Conservation (phyloP, 1,284 basidiomycete genomes). For the Rhodotorula sp. region DNA sequence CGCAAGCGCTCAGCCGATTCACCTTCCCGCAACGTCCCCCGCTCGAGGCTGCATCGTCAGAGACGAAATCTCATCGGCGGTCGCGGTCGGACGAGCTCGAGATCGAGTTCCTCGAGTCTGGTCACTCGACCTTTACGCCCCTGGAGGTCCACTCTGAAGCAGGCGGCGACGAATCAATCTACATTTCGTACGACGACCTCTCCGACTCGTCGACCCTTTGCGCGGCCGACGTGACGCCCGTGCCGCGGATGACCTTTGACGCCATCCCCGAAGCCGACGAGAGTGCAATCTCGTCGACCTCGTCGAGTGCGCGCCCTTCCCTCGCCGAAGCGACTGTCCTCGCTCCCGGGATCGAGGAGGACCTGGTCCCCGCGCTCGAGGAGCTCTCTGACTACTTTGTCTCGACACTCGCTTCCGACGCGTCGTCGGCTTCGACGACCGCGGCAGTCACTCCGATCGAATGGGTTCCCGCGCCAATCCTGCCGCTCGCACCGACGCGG, state of each 20-base stretch:
- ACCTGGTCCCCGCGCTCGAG: slow-evolving; percentile 30
- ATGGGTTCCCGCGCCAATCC: neutral
- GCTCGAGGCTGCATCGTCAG: neutral
- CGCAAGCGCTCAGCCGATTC: neutral
- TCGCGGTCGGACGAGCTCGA: slow-evolving; percentile 21
- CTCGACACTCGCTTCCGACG: neutral
- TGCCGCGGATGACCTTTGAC: neutral
- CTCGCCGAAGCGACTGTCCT: neutral
- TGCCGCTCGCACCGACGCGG: neutral
- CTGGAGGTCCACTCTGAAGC: slow-evolving; percentile 3
- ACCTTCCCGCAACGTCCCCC: neutral
- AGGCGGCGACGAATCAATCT: neutral
- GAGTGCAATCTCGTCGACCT: neutral
- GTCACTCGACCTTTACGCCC: slow-evolving; percentile 31
- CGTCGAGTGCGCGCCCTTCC: neutral
- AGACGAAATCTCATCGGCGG: slow-evolving; percentile 6
- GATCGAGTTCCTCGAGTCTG: slow-evolving; percentile 34
- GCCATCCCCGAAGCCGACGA: neutral
- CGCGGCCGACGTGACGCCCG: slow-evolving; percentile 2
- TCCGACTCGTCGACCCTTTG: neutral
- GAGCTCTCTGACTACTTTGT: slow-evolving; percentile 37
- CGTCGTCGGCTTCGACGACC: slow-evolving; percentile 1
- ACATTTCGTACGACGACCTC: slow-evolving; percentile 19
- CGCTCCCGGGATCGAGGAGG: slow-evolving; percentile 7
- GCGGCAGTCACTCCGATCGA: neutral